Evolutionary conservation across 139 green algal genomes (phyloP).

Genomic region (Chlamydomonas schloesseri): DNA sequence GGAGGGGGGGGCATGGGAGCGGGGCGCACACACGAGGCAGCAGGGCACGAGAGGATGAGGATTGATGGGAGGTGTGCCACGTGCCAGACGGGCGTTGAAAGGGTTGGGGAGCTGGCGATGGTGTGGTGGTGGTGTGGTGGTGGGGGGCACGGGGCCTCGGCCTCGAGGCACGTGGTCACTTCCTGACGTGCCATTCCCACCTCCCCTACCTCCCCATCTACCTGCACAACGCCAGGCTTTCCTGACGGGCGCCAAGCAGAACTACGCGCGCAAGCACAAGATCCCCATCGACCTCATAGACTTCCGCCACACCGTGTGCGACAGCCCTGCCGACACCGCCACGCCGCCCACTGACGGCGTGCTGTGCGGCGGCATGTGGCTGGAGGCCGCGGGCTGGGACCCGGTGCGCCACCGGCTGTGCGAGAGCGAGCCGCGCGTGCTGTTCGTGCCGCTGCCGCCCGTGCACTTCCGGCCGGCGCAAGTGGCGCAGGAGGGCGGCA

Average conservation of each 20-base stretch:
- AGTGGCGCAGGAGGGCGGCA: not conserved
- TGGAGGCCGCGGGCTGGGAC: slow-evolving; percentile 80
- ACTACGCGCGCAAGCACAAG: slow-evolving; percentile 79
- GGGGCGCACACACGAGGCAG: too few relatives aligned
- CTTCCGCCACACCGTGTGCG: slow-evolving; percentile 69
- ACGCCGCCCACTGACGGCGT: slow-evolving; percentile 73
- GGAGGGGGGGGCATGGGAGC: too few relatives aligned
- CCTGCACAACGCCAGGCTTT: slow-evolving; percentile 72
- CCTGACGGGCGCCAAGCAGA: slow-evolving; percentile 86
- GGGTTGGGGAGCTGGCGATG: too few relatives aligned
- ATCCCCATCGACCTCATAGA: slow-evolving; percentile 82
- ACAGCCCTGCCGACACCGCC: slow-evolving; percentile 27
- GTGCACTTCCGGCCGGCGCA: slow-evolving; percentile 74
- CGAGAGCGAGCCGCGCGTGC: slow-evolving; percentile 64
- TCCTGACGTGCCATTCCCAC: too few relatives aligned
- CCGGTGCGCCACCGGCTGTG: slow-evolving; percentile 52
- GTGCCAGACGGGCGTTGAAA: too few relatives aligned
- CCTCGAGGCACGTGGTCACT: too few relatives aligned
- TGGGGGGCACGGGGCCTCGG: not conserved
- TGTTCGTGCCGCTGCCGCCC: slow-evolving; percentile 72
- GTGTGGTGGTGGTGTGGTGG: too few relatives aligned
- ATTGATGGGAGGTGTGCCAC: too few relatives aligned
- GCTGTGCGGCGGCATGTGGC: slow-evolving; percentile 70
- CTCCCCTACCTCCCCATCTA: not conserved
- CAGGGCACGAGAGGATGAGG: too few relatives aligned